These are phyloP conservation scores for Caloboletus firmus DNA, from an alignment of 1,284 basidiomycete species.

Conservation along the genomic window DNA sequence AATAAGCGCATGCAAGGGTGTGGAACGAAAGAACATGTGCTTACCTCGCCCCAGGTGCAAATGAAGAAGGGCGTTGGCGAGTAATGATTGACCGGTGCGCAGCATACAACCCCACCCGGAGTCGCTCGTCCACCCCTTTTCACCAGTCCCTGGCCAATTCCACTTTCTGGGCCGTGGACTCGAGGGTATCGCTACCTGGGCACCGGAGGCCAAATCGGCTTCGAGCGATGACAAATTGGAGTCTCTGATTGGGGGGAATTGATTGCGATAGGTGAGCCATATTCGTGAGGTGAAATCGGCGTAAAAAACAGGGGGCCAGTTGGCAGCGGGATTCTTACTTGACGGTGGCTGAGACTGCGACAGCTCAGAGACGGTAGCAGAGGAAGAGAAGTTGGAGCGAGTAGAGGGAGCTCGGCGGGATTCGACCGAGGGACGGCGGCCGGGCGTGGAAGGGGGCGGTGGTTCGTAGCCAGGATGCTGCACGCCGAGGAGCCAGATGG, in stretches of 20 bases:
- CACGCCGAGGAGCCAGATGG: conserved; percentile 84
- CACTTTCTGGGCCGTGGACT: conserved; percentile 45
- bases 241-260: conserved; percentile 82
- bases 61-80: conserved; percentile 86
- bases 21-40: conserved; percentile 30
- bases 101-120: conserved; percentile 99
- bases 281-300: conserved; percentile 86
- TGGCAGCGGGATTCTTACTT: conserved; percentile 46
- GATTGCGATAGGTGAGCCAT: conserved; percentile 91
- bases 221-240: conserved; percentile 57
- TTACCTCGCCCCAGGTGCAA: conserved; percentile 84
- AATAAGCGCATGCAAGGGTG: conserved; percentile 11
- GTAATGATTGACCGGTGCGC: conserved; percentile 88
- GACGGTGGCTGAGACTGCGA: conserved; percentile 41
- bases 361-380: conserved; percentile 37
- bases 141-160: conserved; percentile 54
- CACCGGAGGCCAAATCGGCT: conserved; percentile 29
- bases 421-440: conserved; percentile 28
- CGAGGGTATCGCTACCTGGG: conserved; percentile 22
- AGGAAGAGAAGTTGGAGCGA: conserved; percentile 53
- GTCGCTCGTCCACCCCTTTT: conserved; percentile 88
- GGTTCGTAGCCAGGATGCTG: conserved; percentile 74
- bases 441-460: conserved; percentile 39
- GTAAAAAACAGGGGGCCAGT: conserved; percentile 84
- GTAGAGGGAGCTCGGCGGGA: conserved; percentile 44